phyloP scores from a whole-genome alignment of 2,329 filamentous ascomycete genomes.

The Diaporthe citriasiana region DNA sequence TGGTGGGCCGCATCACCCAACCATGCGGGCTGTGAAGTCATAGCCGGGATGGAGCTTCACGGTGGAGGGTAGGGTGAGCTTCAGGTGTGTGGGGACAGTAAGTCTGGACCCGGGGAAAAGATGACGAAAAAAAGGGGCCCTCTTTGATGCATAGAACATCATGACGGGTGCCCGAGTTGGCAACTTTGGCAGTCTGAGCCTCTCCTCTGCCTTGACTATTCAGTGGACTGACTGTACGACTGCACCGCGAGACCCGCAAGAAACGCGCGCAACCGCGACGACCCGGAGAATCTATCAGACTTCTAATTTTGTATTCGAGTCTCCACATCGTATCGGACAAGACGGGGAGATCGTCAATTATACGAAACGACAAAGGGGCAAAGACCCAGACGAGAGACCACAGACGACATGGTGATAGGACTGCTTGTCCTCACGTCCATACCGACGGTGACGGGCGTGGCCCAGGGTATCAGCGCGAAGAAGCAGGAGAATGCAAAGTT shows the following conservation, averaged over 20 bases:
- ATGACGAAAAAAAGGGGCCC: constrained; percentile 37
- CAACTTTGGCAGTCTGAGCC: neutral
- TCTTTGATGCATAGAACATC: constrained; percentile 34
- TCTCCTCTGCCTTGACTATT: neutral
- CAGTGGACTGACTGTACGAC: constrained; percentile 23
- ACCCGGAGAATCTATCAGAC: constrained; percentile 8
- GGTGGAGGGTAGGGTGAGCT: constrained; percentile 36
- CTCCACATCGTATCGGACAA: neutral
- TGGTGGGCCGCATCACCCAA: constrained; percentile 20
- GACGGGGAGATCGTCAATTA: constrained; percentile 26
- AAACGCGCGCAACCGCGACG: neutral
- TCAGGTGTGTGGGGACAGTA: constrained; percentile 22
- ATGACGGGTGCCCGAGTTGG: constrained; percentile 25
- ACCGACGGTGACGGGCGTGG: constrained; percentile 69
- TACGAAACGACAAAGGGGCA: neutral
- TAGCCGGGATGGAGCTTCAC: constrained; percentile 35
- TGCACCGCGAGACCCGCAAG: constrained; percentile 14
- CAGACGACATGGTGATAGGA: constrained; percentile 61
- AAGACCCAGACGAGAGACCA: neutral
- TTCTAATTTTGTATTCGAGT: constrained; percentile 16
- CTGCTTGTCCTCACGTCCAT: constrained; percentile 66
- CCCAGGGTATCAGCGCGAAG: constrained; percentile 68
- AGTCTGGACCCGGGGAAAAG: constrained; percentile 31
- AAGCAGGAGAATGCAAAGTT: constrained; percentile 66
- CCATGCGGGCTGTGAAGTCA: constrained; percentile 41